Base-by-base conservation (phyloP, 345 rosid species). In the Lepidium aucheri region DNA sequence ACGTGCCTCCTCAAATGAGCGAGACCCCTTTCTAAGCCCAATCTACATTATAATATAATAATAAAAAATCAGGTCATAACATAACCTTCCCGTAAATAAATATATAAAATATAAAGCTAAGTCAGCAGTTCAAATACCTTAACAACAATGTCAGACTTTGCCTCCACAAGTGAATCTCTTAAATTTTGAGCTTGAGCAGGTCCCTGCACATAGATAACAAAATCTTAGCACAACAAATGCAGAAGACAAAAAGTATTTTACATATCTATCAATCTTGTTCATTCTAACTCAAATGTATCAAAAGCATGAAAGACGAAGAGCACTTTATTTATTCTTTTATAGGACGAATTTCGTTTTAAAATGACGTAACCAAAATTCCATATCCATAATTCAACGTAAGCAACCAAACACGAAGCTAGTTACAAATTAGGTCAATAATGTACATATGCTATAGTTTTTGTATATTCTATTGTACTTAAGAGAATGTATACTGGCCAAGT, bases 161-260 rank as follows among this genome's bases (percentile, higher is more conserved):
- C 92, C 65, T 91, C 98, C 20, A 78, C 86, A 49, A 91, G 89
- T 41, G 98, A 91, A 80, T 91, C 98, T 76, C 92, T 86, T 72
- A 91, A 69, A 66, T 87, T 91, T 75, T 91, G 96, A 55, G 95
- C 98, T 82, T 91, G 98, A 40, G 98, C 98, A 74, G 98, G 98
- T 17, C 90, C 95, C 98, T 89, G 44, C 9, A 47, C 15, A 51
- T 16, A 40, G 4, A 22, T 7, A 4, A 14, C 2, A 6, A 28
- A 17, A 7, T 26, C 30, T 50, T 10, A 68, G 39, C 7, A 35
- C 33, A 3, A 4, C 9, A 41, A 14, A 34, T 0, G 15, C 42
- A 57, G 7, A 47, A 51, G 40, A 45, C 34, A 8, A 20, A 24
- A 8, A 40, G 9, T 10, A 51, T 17, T 16, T 13, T 3, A 38